Conservation (phyloP, 2,329 filamentous ascomycete genomes). For the Cordyceps militaris region DNA sequence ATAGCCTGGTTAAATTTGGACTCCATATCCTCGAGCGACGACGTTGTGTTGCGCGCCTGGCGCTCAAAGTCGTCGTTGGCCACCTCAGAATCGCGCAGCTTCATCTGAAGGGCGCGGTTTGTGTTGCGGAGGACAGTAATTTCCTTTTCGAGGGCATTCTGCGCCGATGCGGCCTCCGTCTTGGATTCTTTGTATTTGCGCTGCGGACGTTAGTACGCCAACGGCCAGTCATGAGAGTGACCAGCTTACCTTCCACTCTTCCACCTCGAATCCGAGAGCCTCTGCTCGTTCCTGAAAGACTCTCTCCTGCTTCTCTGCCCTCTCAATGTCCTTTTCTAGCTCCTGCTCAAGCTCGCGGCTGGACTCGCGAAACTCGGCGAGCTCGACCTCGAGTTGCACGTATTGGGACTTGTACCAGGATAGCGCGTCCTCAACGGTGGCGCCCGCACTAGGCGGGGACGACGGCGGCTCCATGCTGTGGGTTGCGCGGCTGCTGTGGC, state of each 20-base stretch:
- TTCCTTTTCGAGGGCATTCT: slow-evolving; percentile 87
- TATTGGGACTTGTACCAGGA: slow-evolving; percentile 96
- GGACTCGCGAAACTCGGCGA: slow-evolving; percentile 88
- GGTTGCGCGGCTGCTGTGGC: slow-evolving; percentile 13
- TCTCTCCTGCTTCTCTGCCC: slow-evolving; percentile 87
- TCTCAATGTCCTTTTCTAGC: slow-evolving; percentile 91
- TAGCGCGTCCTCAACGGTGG: slow-evolving; percentile 65
- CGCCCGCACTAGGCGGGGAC: slow-evolving; percentile 50
- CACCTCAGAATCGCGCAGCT: slow-evolving; percentile 89
- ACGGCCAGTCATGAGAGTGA: background rate
- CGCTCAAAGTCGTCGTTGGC: slow-evolving; percentile 97
- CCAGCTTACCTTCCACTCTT: slow-evolving; percentile 90
- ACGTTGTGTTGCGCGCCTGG: slow-evolving; percentile 90
- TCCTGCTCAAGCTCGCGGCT: slow-evolving; percentile 92
- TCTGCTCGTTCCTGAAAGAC: slow-evolving; percentile 82
- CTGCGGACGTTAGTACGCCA: slow-evolving; percentile 37
- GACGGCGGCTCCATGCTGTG: slow-evolving; percentile 52
- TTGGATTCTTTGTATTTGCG: slow-evolving; percentile 96
- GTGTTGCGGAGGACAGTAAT: slow-evolving; percentile 83
- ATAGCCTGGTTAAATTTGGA: slow-evolving; percentile 95
- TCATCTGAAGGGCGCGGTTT: slow-evolving; percentile 74
- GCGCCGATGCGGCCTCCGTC: slow-evolving; percentile 73
- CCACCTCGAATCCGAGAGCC: slow-evolving; percentile 75
- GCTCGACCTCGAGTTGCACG: slow-evolving; percentile 82
- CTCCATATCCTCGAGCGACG: slow-evolving; percentile 92